Evolutionary conservation across 441 rosid genomes (phyloP).

Genomic region (Manihot esculenta): DNA sequence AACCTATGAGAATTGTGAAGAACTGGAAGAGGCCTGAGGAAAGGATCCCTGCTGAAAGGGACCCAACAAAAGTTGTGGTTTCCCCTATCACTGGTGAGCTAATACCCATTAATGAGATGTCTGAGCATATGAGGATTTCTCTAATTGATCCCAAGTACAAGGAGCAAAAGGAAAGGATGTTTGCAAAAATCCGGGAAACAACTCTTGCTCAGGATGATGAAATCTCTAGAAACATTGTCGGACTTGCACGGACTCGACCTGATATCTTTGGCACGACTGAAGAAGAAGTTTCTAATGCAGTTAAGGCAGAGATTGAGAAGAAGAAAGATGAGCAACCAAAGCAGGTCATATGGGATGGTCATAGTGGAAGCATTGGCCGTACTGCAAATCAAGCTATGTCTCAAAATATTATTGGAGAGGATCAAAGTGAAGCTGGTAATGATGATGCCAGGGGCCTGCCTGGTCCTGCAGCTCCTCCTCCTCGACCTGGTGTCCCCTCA

Average conservation of each 20-base stretch:
- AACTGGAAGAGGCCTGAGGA: constrained; percentile 99
- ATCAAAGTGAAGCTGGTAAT: constrained; percentile 52
- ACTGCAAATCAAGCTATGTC: constrained; percentile 97
- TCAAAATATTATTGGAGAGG: constrained; percentile 72
- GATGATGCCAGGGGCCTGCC: constrained; percentile 53
- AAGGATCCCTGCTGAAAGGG: constrained; percentile 83
- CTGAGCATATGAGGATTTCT: constrained; percentile 97
- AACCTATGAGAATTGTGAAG: constrained; percentile 93
- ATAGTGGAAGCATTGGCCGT: constrained; percentile 94
- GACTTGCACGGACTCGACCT: constrained; percentile 89
- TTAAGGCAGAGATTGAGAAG: constrained; percentile 98
- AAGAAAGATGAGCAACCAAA: constrained; percentile 98
- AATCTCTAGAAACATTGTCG: constrained; percentile 91
- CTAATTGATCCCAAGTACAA: constrained; percentile 97
- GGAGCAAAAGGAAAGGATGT: constrained; percentile 98
- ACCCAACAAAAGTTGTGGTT: constrained; percentile 77
- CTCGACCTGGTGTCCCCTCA: constrained; percentile 69
- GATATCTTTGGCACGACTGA: constrained; percentile 99
- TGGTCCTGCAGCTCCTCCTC: constrained; percentile 97
- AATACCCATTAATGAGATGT: constrained; percentile 92
- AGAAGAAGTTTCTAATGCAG: constrained; percentile 99
- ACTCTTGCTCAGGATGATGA: constrained; percentile 99
- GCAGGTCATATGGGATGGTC: constrained; percentile 99
- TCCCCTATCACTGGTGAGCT: constrained; percentile 97
- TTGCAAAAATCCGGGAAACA: constrained; percentile 97